Evolutionary conservation across 306 rosid genomes (phyloP), one percentile per base, ranked within the genome.

Genomic region (Rubus idaeus): DNA sequence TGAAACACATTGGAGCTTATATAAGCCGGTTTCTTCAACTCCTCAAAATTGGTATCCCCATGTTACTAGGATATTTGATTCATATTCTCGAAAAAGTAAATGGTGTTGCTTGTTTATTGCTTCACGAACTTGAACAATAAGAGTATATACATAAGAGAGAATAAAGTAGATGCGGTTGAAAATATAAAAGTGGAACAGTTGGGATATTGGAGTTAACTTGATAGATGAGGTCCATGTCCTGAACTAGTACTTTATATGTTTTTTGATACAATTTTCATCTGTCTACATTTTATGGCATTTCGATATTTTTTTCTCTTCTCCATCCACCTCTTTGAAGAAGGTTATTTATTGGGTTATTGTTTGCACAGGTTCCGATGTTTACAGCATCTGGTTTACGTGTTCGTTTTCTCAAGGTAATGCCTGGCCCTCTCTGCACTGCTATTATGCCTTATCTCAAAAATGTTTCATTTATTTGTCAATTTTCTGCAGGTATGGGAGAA

Each of bases 331-430:
- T 18, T 52, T 20, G 21, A 55, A 75, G 60, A 66, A 39, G 52
- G 62, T 35, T 50, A 71, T 47, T 79, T 10, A 70, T 30, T 58
- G 30, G 18, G 11, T 6, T 74, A 20, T 68, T 69, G 50, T 52
- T 35, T 69, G 45, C 75, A 21, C 84, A 88, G 92, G 92, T 96
- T 86, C 99, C 99, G 63, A 92, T 96, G 99, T 92, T 96, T 81
- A 90, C 97, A 0, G 99, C 97, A 21, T 95, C 99, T 46, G 97
- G 97, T 75, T 84, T 95, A 63, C 97, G 99, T 3, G 99, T 95
- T 14, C 97, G 99, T 71, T 95, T 95, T 75, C 98, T 92, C 37
- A 96, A 92, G 98, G 98, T 92, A 84, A 75, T 68, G 52, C 13
- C 58, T 56, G 41, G 17, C 35, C 8, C 47, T 51, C 21, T 52